Percentiles rank a stretch among this genome's conserved stretches.
These are phyloP conservation scores for Blastocystis sp. DNA, from an alignment of 352 stramenopile genomes.

Conservation along the genomic window DNA sequence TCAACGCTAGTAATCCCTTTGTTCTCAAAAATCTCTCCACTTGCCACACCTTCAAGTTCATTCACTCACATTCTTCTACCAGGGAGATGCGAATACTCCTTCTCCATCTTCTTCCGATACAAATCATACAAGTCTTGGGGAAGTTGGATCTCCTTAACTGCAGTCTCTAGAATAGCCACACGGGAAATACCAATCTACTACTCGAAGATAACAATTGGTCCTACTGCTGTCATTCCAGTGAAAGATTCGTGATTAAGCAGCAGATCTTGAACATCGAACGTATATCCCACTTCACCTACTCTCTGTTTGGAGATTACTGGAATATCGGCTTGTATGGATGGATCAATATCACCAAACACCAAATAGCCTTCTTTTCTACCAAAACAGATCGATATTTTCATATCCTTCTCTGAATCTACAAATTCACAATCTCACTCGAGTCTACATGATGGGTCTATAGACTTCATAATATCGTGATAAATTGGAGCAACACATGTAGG, in stretches of 20 bases:
- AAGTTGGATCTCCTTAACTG: conserved; percentile 4
- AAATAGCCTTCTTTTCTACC: neutral
- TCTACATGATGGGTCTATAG: neutral
- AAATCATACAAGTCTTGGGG: neutral
- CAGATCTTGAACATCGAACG: conserved; percentile 30
- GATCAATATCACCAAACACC: neutral
- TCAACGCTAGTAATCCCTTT: neutral
- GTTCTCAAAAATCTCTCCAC: neutral
- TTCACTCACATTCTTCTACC: neutral
- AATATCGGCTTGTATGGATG: neutral
- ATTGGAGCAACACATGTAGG: conserved; percentile 6
- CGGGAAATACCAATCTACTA: neutral
- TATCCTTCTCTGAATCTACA: conserved; percentile 6
- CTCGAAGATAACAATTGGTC: neutral
- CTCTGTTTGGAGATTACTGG: neutral
- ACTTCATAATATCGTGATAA: neutral
- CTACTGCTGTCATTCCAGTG: conserved; percentile 12
- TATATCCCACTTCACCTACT: neutral
- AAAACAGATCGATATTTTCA: conserved; percentile 29
- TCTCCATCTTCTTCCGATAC: neutral
- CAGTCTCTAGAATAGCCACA: conserved; percentile 10
- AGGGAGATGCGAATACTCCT: neutral
- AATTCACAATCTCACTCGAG: neutral
- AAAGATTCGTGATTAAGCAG: conserved; percentile 1
- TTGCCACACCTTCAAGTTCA: neutral